phyloP scores from a whole-genome alignment of 1,284 basidiomycete genomes.

The Marasmius oreades region DNA sequence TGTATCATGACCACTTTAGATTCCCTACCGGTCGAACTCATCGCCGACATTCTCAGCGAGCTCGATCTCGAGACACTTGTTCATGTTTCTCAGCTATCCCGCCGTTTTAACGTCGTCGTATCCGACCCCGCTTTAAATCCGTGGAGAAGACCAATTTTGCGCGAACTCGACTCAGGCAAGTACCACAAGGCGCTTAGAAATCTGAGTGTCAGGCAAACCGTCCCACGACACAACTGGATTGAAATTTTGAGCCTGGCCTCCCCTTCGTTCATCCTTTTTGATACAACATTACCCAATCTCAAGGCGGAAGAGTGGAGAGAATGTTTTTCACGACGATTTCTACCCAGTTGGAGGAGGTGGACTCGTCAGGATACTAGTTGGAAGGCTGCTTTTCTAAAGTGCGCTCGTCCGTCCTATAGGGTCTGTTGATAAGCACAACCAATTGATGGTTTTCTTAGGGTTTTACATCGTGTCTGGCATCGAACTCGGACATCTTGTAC shows the following conservation, averaged over 20 bases:
- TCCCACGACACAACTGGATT: constrained; percentile 73
- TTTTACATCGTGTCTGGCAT: constrained; percentile 62
- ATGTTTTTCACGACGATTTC: constrained; percentile 61
- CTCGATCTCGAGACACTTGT: constrained; percentile 61
- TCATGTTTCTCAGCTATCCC: constrained; percentile 54
- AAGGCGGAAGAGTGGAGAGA: constrained; percentile 66
- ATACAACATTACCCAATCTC: constrained; percentile 64
- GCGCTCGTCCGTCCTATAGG: constrained; percentile 15
- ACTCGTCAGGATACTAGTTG: constrained; percentile 52
- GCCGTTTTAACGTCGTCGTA: constrained; percentile 48
- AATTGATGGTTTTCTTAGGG: constrained; percentile 31
- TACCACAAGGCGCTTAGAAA: constrained; percentile 53
- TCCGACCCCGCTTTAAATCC: constrained; percentile 66
- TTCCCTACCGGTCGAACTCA: constrained; percentile 66
- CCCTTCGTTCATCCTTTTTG: constrained; percentile 59
- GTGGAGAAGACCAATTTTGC: constrained; percentile 66
- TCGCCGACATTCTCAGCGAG: constrained; percentile 67
- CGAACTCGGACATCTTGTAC: constrained; percentile 64
- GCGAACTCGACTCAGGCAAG: constrained; percentile 41
- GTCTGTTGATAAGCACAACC: neutral
- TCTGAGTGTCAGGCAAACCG: constrained; percentile 53
- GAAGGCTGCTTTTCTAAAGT: constrained; percentile 65
- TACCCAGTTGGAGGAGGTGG: constrained; percentile 70
- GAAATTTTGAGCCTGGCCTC: constrained; percentile 61
- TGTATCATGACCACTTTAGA: constrained; percentile 32